Evolutionary conservation across 176 grass and related monocot species (phyloP).

Genomic region (Hyparrhenia diplandra): DNA sequence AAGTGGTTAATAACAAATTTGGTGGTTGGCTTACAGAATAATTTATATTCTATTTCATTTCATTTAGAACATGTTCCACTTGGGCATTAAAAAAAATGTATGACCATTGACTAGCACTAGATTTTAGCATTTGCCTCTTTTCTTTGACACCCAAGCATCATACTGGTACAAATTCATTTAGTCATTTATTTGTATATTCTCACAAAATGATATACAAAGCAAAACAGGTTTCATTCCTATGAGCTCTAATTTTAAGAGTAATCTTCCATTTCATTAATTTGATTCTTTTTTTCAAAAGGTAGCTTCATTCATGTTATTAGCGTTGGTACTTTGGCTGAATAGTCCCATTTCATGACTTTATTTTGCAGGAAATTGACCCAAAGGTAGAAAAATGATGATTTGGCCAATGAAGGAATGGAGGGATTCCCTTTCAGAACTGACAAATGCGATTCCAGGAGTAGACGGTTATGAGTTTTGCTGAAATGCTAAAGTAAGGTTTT

Average conservation of each 20-base stretch:
- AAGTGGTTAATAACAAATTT: not conserved
- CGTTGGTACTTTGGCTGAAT: conserved; percentile 4
- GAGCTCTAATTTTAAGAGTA: not conserved
- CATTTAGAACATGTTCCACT: not conserved
- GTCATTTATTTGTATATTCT: not conserved
- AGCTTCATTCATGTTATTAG: not conserved
- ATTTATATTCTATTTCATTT: not conserved
- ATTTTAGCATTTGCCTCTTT: not conserved
- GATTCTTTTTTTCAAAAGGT: not conserved
- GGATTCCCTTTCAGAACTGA: conserved; percentile 93
- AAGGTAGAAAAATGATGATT: conserved; percentile 97
- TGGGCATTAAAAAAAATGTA: conserved; percentile 17
- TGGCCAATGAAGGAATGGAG: conserved; percentile 78
- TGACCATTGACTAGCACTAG: not conserved
- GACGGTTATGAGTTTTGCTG: conserved; percentile 99
- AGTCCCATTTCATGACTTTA: not conserved
- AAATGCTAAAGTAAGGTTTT: conserved; percentile 94
- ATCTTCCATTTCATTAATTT: conserved; percentile 1
- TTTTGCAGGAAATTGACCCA: conserved; percentile 88
- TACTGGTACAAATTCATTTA: not conserved
- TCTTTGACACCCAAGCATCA: not conserved
- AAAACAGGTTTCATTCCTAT: not conserved
- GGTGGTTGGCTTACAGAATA: not conserved
- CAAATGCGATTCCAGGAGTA: conserved; percentile 99
- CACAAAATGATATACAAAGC: not conserved